phyloP scores from a whole-genome alignment of 768 basidiomycete genomes.

The Steccherinum ochraceum region DNA sequence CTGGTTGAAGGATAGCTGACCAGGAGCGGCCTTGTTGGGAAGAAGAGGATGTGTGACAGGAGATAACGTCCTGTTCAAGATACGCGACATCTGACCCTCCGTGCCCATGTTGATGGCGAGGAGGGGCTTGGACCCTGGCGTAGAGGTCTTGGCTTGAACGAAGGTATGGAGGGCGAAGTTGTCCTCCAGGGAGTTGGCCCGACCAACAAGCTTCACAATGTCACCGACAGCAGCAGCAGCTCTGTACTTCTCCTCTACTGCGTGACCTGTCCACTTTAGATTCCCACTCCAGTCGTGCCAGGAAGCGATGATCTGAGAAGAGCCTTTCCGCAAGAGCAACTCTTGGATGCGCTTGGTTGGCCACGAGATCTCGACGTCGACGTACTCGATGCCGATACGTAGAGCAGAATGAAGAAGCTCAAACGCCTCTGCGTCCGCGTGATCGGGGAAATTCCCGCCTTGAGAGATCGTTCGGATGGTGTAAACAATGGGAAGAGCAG shows the following conservation, averaged over 20 bases:
- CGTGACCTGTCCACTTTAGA: slow-evolving; percentile 70
- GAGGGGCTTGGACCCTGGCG: slow-evolving; percentile 61
- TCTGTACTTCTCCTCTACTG: slow-evolving; percentile 64
- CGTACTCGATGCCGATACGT: slow-evolving; percentile 82
- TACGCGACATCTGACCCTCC: slow-evolving; percentile 84
- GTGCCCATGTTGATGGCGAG: slow-evolving; percentile 93
- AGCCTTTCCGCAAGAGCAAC: slow-evolving; percentile 56
- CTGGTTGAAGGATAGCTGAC: slow-evolving; percentile 84
- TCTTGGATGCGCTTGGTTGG: slow-evolving; percentile 55
- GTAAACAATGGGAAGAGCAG: slow-evolving; percentile 83
- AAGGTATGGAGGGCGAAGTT: slow-evolving; percentile 79
- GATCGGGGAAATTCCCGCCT: slow-evolving; percentile 88
- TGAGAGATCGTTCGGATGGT: slow-evolving; percentile 85
- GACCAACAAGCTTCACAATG: slow-evolving; percentile 89
- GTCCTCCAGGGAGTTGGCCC: slow-evolving; percentile 65
- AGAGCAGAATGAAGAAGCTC: slow-evolving; percentile 74
- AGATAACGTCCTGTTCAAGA: slow-evolving; percentile 80
- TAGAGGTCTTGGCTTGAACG: slow-evolving; percentile 37
- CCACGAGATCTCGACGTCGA: slow-evolving; percentile 86
- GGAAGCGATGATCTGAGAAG: slow-evolving; percentile 80
- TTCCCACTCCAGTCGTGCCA: slow-evolving; percentile 93
- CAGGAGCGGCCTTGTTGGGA: slow-evolving; percentile 86
- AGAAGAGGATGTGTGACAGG: slow-evolving; percentile 87
- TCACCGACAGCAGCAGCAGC: slow-evolving; percentile 68
- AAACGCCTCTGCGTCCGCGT: slow-evolving; percentile 61